phyloP scores from a whole-genome alignment of 192 early-diverging fungal genomes.

The Linderina pennispora region DNA sequence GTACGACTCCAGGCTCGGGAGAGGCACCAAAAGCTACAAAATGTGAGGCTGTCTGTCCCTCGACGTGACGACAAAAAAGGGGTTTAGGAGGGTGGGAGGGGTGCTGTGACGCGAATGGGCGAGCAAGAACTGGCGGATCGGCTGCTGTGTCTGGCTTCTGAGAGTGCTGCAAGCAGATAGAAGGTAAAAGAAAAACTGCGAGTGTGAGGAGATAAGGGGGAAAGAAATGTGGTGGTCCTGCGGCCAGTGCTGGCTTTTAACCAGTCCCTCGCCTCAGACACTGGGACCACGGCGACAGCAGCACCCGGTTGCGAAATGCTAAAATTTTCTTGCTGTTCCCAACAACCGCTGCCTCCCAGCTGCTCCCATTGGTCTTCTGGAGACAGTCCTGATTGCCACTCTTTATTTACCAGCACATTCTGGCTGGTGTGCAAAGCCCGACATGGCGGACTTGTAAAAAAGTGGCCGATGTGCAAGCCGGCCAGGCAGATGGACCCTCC shows the following conservation, averaged over 20 bases:
- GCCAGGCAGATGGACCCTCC: no score
- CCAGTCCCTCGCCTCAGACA: background rate
- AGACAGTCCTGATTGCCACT: no score
- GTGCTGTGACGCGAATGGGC: no score
- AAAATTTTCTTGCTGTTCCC: background rate
- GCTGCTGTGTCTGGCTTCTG: no score
- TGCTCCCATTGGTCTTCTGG: background rate
- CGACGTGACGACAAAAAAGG: no score
- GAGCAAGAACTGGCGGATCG: background rate
- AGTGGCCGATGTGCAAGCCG: no score
- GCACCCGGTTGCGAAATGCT: no score
- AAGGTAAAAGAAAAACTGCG: background rate
- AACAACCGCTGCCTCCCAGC: background rate
- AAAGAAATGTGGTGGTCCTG: background rate
- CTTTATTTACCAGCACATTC: no score
- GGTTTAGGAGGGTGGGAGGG: no score
- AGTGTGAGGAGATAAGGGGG: background rate
- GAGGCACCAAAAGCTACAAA: slow-evolving; percentile 18
- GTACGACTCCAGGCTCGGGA: slow-evolving; percentile 19
- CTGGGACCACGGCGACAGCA: no score
- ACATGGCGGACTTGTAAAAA: no score
- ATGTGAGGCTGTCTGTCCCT: background rate
- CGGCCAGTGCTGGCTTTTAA: background rate
- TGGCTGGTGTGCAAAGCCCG: no score
- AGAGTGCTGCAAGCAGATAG: background rate